A percentile compares a stretch with the other conserved stretches of the same genome.
phyloP scores from a whole-genome alignment of 2,329 filamentous ascomycete species.

The Epichloe gansuensis region DNA sequence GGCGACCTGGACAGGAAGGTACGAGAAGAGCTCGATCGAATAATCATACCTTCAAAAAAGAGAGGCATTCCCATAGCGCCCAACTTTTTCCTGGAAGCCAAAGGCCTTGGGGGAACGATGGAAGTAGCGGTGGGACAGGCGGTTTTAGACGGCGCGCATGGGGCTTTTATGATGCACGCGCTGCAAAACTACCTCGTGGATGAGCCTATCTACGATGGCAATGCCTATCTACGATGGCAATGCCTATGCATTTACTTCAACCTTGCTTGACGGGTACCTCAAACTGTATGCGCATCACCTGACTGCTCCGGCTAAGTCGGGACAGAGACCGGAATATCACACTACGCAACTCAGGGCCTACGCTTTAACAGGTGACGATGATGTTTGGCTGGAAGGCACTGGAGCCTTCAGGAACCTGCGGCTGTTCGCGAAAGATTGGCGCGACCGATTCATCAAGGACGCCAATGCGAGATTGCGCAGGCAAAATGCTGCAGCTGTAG shows the following conservation, averaged over 20 bases:
- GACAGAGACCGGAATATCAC: not conserved
- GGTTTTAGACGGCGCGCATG: constrained; percentile 15
- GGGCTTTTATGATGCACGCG: not conserved
- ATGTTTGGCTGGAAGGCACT: not conserved
- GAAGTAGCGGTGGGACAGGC: constrained; percentile 19
- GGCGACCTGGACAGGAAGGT: constrained; percentile 15
- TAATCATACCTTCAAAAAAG: constrained; percentile 21
- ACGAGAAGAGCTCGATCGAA: constrained; percentile 5
- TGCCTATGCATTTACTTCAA: constrained; percentile 23
- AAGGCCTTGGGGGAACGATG: constrained; percentile 18
- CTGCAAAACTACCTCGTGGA: constrained; percentile 5
- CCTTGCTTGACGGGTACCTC: constrained; percentile 7
- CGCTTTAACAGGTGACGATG: not conserved
- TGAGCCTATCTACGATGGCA: too few species aligned
- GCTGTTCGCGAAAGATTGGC: not conserved
- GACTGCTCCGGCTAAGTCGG: not conserved
- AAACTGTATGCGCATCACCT: not conserved
- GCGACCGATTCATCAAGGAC: not conserved
- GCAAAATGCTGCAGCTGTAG: not conserved
- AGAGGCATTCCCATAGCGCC: constrained; percentile 19
- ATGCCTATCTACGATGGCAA: constrained; percentile 22
- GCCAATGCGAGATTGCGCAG: not conserved
- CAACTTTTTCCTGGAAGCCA: constrained; percentile 27
- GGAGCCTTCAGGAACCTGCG: not conserved
- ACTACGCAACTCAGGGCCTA: not conserved